phyloP scores from a whole-genome alignment of 2,329 filamentous ascomycete genomes.

The Clathrospora elynae region DNA sequence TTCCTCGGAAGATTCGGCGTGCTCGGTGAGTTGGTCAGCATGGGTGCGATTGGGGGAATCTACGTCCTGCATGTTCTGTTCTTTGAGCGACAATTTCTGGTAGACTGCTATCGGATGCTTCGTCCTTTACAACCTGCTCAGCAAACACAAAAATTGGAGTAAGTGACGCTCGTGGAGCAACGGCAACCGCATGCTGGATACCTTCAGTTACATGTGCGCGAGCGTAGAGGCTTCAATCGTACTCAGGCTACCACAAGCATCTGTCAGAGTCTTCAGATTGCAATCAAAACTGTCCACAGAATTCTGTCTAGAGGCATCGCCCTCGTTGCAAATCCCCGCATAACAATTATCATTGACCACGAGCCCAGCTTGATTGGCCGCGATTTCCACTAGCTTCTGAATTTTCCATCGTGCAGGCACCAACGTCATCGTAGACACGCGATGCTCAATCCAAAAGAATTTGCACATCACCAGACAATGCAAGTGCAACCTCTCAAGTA shows the following conservation, averaged over 20 bases:
- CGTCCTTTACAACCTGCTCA: conserved; percentile 16
- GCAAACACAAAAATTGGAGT: background rate
- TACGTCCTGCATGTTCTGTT: conserved; percentile 45
- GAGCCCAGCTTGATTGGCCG: conserved; percentile 15
- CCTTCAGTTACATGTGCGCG: no score
- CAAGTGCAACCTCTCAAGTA: conserved; percentile 30
- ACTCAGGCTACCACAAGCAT: no score
- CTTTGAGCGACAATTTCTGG: conserved; percentile 41
- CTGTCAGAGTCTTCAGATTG: no score
- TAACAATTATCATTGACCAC: background rate
- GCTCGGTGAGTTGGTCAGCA: conserved; percentile 50
- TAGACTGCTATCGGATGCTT: conserved; percentile 44
- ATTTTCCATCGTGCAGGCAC: conserved; percentile 21
- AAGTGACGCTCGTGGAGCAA: no score
- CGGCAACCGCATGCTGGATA: no score
- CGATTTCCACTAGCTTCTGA: conserved; percentile 21
- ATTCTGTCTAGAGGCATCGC: no score
- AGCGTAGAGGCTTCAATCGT: no score
- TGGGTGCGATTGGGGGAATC: conserved; percentile 44
- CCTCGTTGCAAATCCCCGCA: no score
- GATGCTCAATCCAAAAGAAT: conserved; percentile 16
- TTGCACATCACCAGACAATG: conserved; percentile 30
- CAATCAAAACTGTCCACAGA: no score
- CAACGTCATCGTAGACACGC: conserved; percentile 28
- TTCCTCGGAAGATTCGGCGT: conserved; percentile 46